Evolutionary conservation across 495 filamentous ascomycete genomes (phyloP).

Genomic region (Articulospora tetracladia): DNA sequence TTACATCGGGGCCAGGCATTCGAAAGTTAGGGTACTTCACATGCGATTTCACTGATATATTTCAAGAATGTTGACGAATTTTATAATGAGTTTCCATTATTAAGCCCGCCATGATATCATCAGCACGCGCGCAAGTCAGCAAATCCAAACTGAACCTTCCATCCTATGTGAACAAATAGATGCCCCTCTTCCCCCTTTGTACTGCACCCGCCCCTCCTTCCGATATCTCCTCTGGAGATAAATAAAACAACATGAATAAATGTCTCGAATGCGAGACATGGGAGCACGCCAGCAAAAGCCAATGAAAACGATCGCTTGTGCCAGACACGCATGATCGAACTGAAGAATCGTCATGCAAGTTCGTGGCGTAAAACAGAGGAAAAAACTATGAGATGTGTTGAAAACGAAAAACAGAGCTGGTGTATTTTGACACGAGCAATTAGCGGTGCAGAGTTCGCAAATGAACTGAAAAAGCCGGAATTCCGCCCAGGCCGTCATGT

Average conservation of each 20-base stretch:
- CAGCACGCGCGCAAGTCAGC: constrained; percentile 13
- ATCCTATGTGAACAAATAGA: constrained; percentile 1
- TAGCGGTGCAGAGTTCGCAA: constrained; percentile 35
- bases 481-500: constrained; percentile 28
- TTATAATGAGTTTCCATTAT: constrained; percentile 21
- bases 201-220: constrained; percentile 7
- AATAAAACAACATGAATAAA: constrained; percentile 21
- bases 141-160: constrained; percentile 12
- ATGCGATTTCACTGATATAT: background rate
- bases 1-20: too few species aligned
- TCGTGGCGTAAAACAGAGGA: constrained; percentile 36
- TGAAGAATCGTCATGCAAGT: constrained; percentile 48
- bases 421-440: constrained; percentile 37
- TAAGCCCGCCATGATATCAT: constrained; percentile 23
- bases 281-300: constrained; percentile 25
- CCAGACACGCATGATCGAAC: constrained; percentile 49
- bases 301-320: constrained; percentile 39
- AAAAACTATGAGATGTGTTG: constrained; percentile 30
- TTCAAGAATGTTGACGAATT: background rate
- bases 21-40: background rate
- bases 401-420: constrained; percentile 32
- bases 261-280: constrained; percentile 13
- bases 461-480: constrained; percentile 30
- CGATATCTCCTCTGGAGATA: constrained; percentile 24
- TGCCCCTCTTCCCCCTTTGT: constrained; percentile 9